Base-by-base conservation (phyloP, 208 protist species). In the Plasmodiophora brassicae region DNA sequence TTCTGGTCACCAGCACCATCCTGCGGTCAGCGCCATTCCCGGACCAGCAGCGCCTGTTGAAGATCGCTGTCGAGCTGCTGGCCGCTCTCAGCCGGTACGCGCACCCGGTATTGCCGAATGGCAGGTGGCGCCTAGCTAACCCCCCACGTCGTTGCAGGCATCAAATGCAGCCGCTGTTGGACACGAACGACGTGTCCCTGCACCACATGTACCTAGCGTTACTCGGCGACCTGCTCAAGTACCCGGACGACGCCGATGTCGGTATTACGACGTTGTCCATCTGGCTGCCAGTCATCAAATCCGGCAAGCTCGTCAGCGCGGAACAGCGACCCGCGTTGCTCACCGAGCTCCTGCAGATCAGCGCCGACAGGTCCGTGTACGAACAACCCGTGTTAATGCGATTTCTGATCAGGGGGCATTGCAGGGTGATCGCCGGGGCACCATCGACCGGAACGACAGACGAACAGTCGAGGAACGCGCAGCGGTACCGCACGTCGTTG, bases 1-100 rank as follows among this genome's bases (percentile, higher is more conserved):
- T 78, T 14, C 20, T 38, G 5, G 41, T 78, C 65, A 32, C 65
- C 14, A 38, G 32, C 32, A 5, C 5, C 32, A n/a, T 78, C 10
- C 32, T 78, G n/a, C 32, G n/a, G 41, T 78, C 65, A 38, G n/a
- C 65, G 65, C 65, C 65, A 38, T 78, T 78, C n/a, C 65, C 65
- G 14, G 65, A 78, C 14, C 65, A 78, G 65, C 5, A 36, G 65
- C 65, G n/a, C 5, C 65, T 78, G 10, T n/a, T 78, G n/a, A 78
- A 78, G n/a, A 78, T 78, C n/a, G 65, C 65, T 8, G n/a, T 78
- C 5, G 65, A 78, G 5, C 65, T 78, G 5, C n/a, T 78, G 5
- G 5, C 65, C 14, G 65, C 41, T 5, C 65, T 78, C 10, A 5
- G n/a, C n/a, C n/a, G n/a, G n/a, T n/a, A n/a, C n/a, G n/a, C n/a